Evolutionary conservation across 148 eudicot genomes (phyloP), one percentile per base, ranked within the genome.

Genomic region (Persicaria tinctoria): DNA sequence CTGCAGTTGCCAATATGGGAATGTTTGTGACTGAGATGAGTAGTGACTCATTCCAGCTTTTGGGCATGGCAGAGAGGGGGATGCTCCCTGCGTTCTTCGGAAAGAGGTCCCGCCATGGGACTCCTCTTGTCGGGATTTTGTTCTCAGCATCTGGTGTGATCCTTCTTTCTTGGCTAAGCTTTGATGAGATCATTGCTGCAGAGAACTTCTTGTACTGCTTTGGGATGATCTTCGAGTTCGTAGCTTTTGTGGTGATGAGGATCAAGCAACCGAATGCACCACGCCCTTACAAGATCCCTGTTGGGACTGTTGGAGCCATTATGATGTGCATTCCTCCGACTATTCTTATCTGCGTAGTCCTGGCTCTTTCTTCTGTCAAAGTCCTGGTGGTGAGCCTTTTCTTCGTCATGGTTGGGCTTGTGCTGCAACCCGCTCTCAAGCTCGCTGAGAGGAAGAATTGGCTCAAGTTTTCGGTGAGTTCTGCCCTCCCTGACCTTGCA

Each of bases 21-120:
- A 74, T 74, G 76, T 74, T 74, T 74, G 76, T 74, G 17, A 66
- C 76, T 13, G 76, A 74, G 59, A 74, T 74, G 76, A 74, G 76
- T 16, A 56, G 76, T n/a, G 76, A 74, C 50, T 74, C 76, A 5
- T 74, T 74, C 47, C 76, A 74, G 60, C 76, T 74, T 38, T 9
- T 74, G 49, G 76, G 76, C 20, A 74, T 74, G 76, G 76, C 76
- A 2, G 51, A 74, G 6, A 74, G 76, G 18, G 76, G 76, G 4
- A 74, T 74, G 76, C 51, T 74, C 2, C 76, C 76, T 6, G 68
- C 41, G 3, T 55, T 74, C 11, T 74, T 74, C 5, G 76, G 23
- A 0, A 74, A 57, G 51, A 74, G 76, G 10, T 74, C 76, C 44
- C 18, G 38, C 4, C 27, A 74, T 44, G 76, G 76, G 54, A 74